Base-by-base conservation (phyloP, 768 basidiomycete genomes). In the Auricularia auricula-judae region DNA sequence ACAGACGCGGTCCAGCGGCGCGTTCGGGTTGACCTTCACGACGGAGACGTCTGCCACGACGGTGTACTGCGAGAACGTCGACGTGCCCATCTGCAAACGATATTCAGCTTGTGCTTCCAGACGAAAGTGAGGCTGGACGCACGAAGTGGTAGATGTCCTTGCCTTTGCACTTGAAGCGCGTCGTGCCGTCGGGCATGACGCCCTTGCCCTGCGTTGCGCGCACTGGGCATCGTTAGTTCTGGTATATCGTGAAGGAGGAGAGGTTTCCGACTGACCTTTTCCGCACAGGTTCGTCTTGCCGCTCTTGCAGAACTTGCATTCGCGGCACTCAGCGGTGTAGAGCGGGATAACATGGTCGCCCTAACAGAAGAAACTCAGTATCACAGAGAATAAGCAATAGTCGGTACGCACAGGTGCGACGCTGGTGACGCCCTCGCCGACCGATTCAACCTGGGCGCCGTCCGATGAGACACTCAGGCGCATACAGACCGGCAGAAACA, bases 11-110 rank as follows among this genome's bases (percentile, higher is more conserved):
- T 98, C 89, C 14, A 99, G 83, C 8, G 93, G 93, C 1, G 97
- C 97, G 66, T 82, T 78, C 66, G 84, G 81, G 77, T 87, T 86
- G 66, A 99, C 87, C 16, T 92, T 86, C 62, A 98, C 97, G 33
- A 99, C 91, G 21, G 95, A 98, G 56, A 94, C 94, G 68, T 99
- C 94, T 58, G 93, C 91, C 2, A 99, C 93, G 65, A 99, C 97
- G 7, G 97, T 97, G 80, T 98, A 99, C 74, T 98, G 95, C n/a
- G 96, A 97, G 80, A 99, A 99, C 2, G 97, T 96, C 36, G 96
- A 98, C 34, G 89, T 93, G 53, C 97, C 97, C 97, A 98, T 99
- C 94, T 97, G 64, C 42, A 42, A 21, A 61, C 35, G 63, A 34
- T 56, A 18, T 51, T 29, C 29, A 29, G 2, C 29, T 2, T 29